phyloP scores from a whole-genome alignment of 2,329 filamentous ascomycete genomes.

The Colletotrichum cuscutae region DNA sequence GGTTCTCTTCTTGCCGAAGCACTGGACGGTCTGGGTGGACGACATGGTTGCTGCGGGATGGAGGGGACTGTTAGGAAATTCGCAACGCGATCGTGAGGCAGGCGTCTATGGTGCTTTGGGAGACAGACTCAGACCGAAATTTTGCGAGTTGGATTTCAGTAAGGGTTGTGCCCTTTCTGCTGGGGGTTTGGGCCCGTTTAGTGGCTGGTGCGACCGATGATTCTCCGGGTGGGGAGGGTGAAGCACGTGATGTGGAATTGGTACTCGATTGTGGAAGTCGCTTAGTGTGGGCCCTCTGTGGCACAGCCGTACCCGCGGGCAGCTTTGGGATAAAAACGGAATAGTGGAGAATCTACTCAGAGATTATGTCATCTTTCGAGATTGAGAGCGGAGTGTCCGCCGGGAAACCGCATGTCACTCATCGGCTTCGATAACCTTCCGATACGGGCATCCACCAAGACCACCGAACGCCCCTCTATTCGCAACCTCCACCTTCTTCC shows the following conservation, averaged over 20 bases:
- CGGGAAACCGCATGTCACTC: background rate
- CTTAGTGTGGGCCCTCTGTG: background rate
- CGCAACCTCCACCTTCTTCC: background rate
- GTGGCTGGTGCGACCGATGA: constrained; percentile 6
- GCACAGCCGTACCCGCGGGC: background rate
- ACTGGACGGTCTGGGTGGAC: constrained; percentile 86
- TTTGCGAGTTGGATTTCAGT: constrained; percentile 28
- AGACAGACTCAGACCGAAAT: constrained; percentile 9
- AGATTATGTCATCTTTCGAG: constrained; percentile 25
- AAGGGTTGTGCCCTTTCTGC: constrained; percentile 27
- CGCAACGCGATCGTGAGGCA: constrained; percentile 31
- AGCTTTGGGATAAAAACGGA: background rate
- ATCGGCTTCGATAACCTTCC: constrained; percentile 7
- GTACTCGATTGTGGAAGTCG: background rate
- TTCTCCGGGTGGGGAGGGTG: constrained; percentile 4
- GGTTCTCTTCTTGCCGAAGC: constrained; percentile 99
- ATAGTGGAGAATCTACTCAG: background rate
- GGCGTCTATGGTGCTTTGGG: background rate
- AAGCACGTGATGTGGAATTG: constrained; percentile 21
- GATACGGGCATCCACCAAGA: constrained; percentile 9
- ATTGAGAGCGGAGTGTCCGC: background rate
- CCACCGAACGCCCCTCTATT: constrained; percentile 2
- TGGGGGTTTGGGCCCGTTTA: constrained; percentile 14
- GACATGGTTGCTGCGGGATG: constrained; percentile 71
- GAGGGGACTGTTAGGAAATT: constrained; percentile 30